These are phyloP conservation scores for Fraxinus sp. DNA, from an alignment of 305 asterid species.

Conservation along the genomic window DNA sequence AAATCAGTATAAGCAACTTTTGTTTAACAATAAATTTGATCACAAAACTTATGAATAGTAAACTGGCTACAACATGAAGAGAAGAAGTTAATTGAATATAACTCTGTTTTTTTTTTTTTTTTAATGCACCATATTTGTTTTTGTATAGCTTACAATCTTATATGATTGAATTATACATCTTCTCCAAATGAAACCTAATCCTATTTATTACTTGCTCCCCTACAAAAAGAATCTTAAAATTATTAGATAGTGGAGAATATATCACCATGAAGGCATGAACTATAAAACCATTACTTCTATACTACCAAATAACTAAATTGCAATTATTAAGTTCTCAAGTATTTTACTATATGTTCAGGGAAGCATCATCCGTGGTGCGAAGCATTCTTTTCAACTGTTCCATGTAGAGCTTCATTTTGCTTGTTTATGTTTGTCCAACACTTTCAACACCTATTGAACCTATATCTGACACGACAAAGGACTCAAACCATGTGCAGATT, in stretches of 20 bases:
- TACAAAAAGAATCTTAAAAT: conserved; percentile 4
- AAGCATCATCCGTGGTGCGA: not conserved
- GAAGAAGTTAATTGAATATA: not conserved
- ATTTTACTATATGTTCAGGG: not conserved
- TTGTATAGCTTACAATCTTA: not conserved
- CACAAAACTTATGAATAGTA: conserved; percentile 10
- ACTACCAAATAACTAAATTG: not conserved
- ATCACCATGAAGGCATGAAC: not conserved
- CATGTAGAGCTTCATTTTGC: not conserved
- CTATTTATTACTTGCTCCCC: conserved; percentile 9
- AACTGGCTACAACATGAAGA: not conserved
- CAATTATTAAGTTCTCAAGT: not conserved
- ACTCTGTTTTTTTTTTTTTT: not conserved
- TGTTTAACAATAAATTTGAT: conserved; percentile 10
- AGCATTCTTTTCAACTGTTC: not conserved
- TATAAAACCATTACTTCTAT: not conserved
- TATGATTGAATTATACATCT: not conserved
- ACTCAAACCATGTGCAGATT: not conserved
- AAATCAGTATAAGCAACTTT: not conserved
- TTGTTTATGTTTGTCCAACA: not conserved
- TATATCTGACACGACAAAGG: not conserved
- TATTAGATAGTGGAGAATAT: not conserved
- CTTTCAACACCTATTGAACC: not conserved
- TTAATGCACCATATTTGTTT: not conserved
- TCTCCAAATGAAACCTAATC: not conserved